These are phyloP conservation scores for Hirsutella rhossiliensis DNA, from an alignment of 2,329 filamentous ascomycete genomes.

Conservation along the genomic window DNA sequence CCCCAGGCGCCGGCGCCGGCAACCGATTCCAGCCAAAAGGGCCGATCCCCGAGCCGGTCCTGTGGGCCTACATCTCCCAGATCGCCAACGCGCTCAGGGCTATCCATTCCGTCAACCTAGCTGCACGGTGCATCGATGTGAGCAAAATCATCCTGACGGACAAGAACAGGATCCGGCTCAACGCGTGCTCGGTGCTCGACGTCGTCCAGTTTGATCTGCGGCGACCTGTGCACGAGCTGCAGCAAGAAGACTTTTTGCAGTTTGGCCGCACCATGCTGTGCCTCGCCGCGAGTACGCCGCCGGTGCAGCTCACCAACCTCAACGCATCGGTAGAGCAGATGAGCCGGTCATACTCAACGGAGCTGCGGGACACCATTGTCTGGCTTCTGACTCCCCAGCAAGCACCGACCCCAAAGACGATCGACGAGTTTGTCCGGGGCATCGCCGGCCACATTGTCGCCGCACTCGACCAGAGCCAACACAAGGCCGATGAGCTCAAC, in stretches of 20 bases:
- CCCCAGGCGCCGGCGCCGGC: constrained; percentile 24
- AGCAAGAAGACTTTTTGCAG: constrained; percentile 76
- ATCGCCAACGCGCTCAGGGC: constrained; percentile 78
- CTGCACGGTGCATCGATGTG: constrained; percentile 73
- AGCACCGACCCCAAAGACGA: constrained; percentile 47
- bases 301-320: constrained; percentile 43
- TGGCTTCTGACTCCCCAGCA: constrained; percentile 67
- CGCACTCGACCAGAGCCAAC: constrained; percentile 67
- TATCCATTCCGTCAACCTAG: constrained; percentile 71
- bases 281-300: constrained; percentile 58
- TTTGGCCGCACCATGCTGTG: constrained; percentile 79
- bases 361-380: constrained; percentile 65
- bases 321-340: constrained; percentile 66
- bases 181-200: constrained; percentile 80
- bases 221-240: constrained; percentile 59
- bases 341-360: constrained; percentile 61
- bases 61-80: constrained; percentile 91
- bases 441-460: constrained; percentile 69
- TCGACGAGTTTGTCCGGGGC: constrained; percentile 66
- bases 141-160: constrained; percentile 85
- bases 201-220: constrained; percentile 71
- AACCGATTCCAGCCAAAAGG: constrained; percentile 32
- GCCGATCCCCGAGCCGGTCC: constrained; percentile 54
- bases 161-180: constrained; percentile 80
- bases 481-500: constrained; percentile 62